Evolutionary conservation across 2,329 filamentous ascomycete species (phyloP).

Genomic region (Aureobasidium lini): DNA sequence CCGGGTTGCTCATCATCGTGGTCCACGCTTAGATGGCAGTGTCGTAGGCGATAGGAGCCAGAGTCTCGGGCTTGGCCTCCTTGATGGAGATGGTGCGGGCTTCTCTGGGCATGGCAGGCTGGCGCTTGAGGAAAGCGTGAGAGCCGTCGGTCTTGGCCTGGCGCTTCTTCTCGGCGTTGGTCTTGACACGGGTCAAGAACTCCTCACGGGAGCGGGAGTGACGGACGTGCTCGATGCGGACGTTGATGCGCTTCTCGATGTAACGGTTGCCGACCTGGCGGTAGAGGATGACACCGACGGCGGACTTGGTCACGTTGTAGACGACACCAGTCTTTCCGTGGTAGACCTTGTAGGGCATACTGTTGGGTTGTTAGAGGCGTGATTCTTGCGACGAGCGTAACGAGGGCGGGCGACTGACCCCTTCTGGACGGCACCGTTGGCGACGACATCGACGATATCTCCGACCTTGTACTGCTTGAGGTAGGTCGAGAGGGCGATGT

Average conservation of each 20-base stretch:
- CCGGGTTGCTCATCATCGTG: background rate
- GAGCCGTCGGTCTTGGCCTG: conserved; percentile 85
- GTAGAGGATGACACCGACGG: conserved; percentile 98
- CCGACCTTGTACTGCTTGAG: conserved; percentile 94
- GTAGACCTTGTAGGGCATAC: conserved; percentile 99
- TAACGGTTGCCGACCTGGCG: conserved; percentile 99
- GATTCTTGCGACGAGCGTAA: background rate
- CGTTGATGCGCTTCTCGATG: conserved; percentile 99
- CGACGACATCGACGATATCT: conserved; percentile 98
- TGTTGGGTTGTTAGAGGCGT: conserved; percentile 32
- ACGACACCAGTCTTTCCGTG: conserved; percentile 78
- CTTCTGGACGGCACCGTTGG: conserved; percentile 97
- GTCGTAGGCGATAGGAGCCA: conserved; percentile 91
- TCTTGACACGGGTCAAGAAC: conserved; percentile 94
- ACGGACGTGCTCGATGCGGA: conserved; percentile 94
- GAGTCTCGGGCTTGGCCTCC: conserved; percentile 83
- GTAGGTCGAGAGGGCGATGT: conserved; percentile 91
- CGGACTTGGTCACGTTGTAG: conserved; percentile 93
- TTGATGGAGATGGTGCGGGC: conserved; percentile 70
- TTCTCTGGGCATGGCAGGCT: conserved; percentile 70
- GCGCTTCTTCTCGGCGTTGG: conserved; percentile 86
- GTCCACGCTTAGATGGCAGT: conserved; percentile 71
- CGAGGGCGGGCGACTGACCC: conserved; percentile 55
- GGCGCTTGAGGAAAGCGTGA: conserved; percentile 88
- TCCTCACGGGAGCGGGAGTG: conserved; percentile 94